Conservation (phyloP, 1,139 yeast genomes). For the Magnusiomyces paraingens region DNA sequence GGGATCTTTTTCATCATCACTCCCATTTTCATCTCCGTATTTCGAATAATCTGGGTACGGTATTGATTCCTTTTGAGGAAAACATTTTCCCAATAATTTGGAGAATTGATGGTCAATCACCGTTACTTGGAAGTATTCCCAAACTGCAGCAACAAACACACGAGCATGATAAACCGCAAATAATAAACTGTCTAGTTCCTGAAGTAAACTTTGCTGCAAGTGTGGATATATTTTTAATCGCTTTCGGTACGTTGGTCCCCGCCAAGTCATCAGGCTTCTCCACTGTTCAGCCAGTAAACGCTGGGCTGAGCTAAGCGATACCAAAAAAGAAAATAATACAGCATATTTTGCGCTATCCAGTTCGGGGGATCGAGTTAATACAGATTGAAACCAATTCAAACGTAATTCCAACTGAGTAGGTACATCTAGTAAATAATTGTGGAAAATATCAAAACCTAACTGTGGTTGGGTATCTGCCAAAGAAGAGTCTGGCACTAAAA, state of each 20-base stretch:
- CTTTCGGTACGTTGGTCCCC: not conserved
- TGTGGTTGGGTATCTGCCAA: no score
- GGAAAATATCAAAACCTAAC: not conserved
- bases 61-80: not conserved
- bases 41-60: not conserved
- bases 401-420: not conserved
- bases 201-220: no score
- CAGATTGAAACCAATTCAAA: slow-evolving; percentile 5
- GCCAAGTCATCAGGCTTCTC: not conserved
- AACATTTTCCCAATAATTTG: slow-evolving; percentile 2
- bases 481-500: no score
- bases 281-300: not conserved
- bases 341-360: slow-evolving; percentile 4
- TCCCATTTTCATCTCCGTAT: not conserved
- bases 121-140: slow-evolving; percentile 24
- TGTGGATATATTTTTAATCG: not conserved
- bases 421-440: not conserved
- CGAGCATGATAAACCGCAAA: not conserved
- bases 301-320: not conserved
- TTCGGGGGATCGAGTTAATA: slow-evolving; percentile 1
- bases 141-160: slow-evolving; percentile 15
- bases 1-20: not conserved
- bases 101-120: slow-evolving; percentile 16
- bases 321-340: slow-evolving; percentile 2
- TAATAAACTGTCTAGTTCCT: not conserved